A percentile compares a stretch with the other conserved stretches of the same genome.
These are phyloP conservation scores for Ilyonectria sp. DNA, from an alignment of 2,329 filamentous ascomycete genomes.

Conservation along the genomic window DNA sequence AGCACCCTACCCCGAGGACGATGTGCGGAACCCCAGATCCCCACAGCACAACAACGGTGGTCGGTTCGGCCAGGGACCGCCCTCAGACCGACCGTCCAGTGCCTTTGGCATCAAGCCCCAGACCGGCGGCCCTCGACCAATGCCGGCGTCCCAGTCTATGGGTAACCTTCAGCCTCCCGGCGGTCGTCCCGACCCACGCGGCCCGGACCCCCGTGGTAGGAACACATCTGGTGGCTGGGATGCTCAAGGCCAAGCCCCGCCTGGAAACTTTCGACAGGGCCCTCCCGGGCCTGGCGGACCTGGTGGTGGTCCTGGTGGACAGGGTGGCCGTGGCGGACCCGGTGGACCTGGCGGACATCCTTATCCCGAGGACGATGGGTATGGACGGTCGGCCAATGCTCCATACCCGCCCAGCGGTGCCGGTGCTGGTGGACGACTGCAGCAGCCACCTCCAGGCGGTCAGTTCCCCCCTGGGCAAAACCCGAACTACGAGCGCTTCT, in stretches of 20 bases:
- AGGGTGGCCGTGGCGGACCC: constrained; percentile 39
- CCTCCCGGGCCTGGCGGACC: constrained; percentile 48
- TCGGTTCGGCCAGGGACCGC: constrained; percentile 64
- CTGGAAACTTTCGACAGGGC: constrained; percentile 1
- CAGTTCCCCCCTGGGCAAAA: constrained; percentile 42
- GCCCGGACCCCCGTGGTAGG: constrained; percentile 58
- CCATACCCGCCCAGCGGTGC: constrained; percentile 51
- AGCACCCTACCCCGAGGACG: constrained; percentile 80
- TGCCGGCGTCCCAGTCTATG: constrained; percentile 62
- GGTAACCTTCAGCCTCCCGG: constrained; percentile 62
- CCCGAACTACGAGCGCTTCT: constrained; percentile 51
- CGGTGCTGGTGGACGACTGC: constrained; percentile 49
- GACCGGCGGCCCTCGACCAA: constrained; percentile 50
- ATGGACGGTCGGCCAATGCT: constrained; percentile 39
- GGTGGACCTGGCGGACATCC: constrained; percentile 41
- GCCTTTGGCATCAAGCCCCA: constrained; percentile 70
- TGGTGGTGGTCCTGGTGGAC: constrained; percentile 41
- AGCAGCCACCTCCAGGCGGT: constrained; percentile 46
- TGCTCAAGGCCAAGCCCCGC: constrained; percentile 49
- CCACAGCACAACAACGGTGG: constrained; percentile 63
- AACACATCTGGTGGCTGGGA: constrained; percentile 62
- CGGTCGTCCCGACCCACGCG: constrained; percentile 47
- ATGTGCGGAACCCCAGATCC: constrained; percentile 53
- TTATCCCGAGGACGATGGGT: constrained; percentile 47
- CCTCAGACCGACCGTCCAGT: constrained; percentile 65